phyloP scores from a whole-genome alignment of 495 filamentous ascomycete genomes.

The Podospora didyma region DNA sequence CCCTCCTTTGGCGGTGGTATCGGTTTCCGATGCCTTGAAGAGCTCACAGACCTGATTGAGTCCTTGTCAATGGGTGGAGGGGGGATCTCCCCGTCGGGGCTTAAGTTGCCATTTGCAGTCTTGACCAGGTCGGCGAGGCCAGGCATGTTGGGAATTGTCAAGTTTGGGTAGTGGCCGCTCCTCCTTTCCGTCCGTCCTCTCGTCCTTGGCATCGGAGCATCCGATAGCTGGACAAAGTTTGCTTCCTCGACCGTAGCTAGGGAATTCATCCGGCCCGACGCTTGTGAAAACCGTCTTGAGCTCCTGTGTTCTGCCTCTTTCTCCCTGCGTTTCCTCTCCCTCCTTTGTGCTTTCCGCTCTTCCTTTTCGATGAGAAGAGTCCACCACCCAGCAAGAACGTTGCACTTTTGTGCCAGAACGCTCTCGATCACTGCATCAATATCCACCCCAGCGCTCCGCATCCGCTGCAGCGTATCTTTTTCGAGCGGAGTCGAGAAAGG shows the following conservation, averaged over 20 bases:
- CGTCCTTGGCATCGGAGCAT: conserved; percentile 55
- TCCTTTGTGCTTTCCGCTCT: conserved; percentile 77
- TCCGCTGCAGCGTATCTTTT: conserved; percentile 85
- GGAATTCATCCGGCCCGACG: conserved; percentile 77
- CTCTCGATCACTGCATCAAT: conserved; percentile 93
- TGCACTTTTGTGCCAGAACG: conserved; percentile 83
- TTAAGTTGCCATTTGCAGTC: conserved; percentile 29
- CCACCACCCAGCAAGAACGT: conserved; percentile 94
- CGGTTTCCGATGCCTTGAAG: conserved; percentile 65
- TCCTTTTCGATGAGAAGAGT: conserved; percentile 92
- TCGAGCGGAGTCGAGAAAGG: conserved; percentile 87
- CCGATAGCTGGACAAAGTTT: conserved; percentile 29
- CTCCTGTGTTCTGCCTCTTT: conserved; percentile 76
- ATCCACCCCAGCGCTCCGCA: conserved; percentile 93
- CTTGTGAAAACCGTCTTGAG: conserved; percentile 75
- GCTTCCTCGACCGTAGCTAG: conserved; percentile 75
- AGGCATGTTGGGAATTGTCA: conserved; percentile 61
- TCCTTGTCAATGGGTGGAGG: conserved; percentile 75
- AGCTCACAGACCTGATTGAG: conserved; percentile 64
- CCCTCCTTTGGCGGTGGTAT: conserved; percentile 81
- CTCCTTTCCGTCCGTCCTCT: conserved; percentile 50
- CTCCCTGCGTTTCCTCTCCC: conserved; percentile 82
- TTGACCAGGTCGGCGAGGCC: conserved; percentile 61
- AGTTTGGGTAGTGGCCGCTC: conserved; percentile 46
- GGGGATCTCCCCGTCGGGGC: conserved; percentile 44